A percentile compares a stretch with the other conserved stretches of the same genome.
These are phyloP conservation scores for Haplosporangium sp. DNA, from an alignment of 371 early-diverging fungal genomes.

Conservation along the genomic window DNA sequence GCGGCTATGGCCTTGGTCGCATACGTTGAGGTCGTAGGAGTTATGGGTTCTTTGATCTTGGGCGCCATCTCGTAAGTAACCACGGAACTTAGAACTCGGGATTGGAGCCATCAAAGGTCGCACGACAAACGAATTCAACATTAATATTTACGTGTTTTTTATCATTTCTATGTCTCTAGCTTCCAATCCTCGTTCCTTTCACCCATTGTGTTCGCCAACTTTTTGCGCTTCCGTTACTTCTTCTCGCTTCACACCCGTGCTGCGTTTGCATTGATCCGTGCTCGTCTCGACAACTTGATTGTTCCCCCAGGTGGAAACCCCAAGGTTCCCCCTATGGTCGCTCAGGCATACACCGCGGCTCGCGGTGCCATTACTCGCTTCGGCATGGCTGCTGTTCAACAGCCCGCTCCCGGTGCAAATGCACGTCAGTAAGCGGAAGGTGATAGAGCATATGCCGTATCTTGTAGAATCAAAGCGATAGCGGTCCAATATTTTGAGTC, in stretches of 20 bases:
- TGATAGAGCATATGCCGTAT: not conserved
- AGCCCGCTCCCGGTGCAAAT: slow-evolving; percentile 46
- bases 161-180: slow-evolving; percentile 32
- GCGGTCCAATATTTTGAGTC: not conserved
- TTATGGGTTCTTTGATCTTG: slow-evolving; percentile 77
- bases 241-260: slow-evolving; percentile 75
- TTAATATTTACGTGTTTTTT: not conserved
- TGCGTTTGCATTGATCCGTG: slow-evolving; percentile 70
- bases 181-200: slow-evolving; percentile 78
- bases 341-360: slow-evolving; percentile 64
- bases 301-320: slow-evolving; percentile 67
- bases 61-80: slow-evolving; percentile 71
- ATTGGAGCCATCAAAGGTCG: too few species aligned
- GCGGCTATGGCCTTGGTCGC: slow-evolving; percentile 81
- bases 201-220: slow-evolving; percentile 84
- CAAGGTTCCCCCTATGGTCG: slow-evolving; percentile 67
- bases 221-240: slow-evolving; percentile 88
- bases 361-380: slow-evolving; percentile 65
- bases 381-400: slow-evolving; percentile 67
- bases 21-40: slow-evolving; percentile 81
- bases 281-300: slow-evolving; percentile 63
- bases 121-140: not conserved
- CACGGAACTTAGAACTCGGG: not conserved
- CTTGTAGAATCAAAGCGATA: not conserved
- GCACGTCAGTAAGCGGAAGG: slow-evolving; percentile 26